phyloP scores from a whole-genome alignment of 805 yeast species.

The Lipomyces starkeyi region DNA sequence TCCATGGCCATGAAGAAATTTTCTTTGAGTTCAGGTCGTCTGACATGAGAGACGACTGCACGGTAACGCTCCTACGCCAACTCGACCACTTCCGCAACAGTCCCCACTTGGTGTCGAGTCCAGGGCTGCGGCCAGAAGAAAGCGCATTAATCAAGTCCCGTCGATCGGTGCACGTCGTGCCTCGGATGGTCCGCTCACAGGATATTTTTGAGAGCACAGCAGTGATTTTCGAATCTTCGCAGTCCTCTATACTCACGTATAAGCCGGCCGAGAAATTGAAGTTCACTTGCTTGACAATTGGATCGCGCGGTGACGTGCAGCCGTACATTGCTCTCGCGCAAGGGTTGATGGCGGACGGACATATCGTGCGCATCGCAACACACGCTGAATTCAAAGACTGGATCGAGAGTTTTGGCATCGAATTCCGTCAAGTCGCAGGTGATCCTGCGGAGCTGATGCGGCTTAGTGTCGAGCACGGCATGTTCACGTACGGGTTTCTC shows the following conservation, averaged over 20 bases:
- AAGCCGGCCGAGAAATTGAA: constrained; percentile 61
- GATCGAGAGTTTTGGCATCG: constrained; percentile 70
- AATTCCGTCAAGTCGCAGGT: constrained; percentile 81
- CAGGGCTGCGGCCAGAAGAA: constrained; percentile 13
- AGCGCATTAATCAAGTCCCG: constrained; percentile 11
- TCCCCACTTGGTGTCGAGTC: background rate
- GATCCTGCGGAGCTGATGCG: constrained; percentile 92
- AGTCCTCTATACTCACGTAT: constrained; percentile 42
- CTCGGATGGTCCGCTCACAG: constrained; percentile 7
- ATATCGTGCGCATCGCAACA: constrained; percentile 80
- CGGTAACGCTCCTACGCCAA: constrained; percentile 54
- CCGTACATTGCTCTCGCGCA: constrained; percentile 91
- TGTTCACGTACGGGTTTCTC: constrained; percentile 79
- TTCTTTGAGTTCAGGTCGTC: constrained; percentile 75
- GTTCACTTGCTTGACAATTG: constrained; percentile 81
- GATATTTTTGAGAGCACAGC: constrained; percentile 17
- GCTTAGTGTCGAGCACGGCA: constrained; percentile 88
- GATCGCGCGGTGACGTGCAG: constrained; percentile 96
- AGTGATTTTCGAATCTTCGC: constrained; percentile 42
- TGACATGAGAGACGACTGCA: constrained; percentile 75
- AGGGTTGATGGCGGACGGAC: constrained; percentile 81
- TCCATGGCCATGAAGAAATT: constrained; percentile 77
- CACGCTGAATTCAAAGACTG: constrained; percentile 81
- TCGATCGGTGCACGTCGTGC: background rate
- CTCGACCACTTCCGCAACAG: constrained; percentile 49